A percentile compares a stretch with the other conserved stretches of the same genome.
phyloP scores from a whole-genome alignment of 176 grass and related monocot species.

The Eragrostis nindensis region DNA sequence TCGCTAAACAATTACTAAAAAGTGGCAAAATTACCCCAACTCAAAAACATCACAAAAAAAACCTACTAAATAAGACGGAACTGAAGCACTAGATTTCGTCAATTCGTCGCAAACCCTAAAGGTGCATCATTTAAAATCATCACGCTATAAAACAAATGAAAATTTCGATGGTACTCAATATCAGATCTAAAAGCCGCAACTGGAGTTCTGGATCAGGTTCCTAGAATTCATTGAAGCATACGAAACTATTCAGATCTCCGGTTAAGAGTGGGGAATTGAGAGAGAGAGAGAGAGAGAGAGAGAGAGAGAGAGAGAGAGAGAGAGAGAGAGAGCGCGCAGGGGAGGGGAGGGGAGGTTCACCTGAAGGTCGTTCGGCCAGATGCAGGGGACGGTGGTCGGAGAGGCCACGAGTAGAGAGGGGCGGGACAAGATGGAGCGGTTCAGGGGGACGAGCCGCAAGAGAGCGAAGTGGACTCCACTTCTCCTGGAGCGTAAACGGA shows the following conservation, averaged over 20 bases:
- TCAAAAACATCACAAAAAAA: not conserved
- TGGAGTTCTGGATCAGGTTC: not conserved
- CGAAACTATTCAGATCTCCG: not conserved
- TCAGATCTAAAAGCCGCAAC: constrained; percentile 18
- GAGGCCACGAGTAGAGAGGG: not conserved
- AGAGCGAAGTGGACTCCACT: no score
- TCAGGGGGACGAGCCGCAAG: no score
- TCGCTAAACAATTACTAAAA: not conserved
- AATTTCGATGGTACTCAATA: not conserved
- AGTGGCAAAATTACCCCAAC: not conserved
- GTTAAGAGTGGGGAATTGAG: not conserved
- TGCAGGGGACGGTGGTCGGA: not conserved
- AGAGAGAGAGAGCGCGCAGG: no score
- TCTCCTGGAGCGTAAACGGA: no score
- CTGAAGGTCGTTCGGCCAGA: not conserved
- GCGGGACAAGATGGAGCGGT: not conserved
- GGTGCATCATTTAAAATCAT: not conserved
- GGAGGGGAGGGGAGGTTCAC: not conserved
- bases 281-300: not conserved
- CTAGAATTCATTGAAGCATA: not conserved
- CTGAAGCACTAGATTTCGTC: not conserved
- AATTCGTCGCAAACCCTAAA: not conserved
- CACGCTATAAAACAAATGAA: not conserved
- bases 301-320: no score
- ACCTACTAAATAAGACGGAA: no score